Conservation (phyloP, 345 rosid genomes). For the Citrus reticulata region DNA sequence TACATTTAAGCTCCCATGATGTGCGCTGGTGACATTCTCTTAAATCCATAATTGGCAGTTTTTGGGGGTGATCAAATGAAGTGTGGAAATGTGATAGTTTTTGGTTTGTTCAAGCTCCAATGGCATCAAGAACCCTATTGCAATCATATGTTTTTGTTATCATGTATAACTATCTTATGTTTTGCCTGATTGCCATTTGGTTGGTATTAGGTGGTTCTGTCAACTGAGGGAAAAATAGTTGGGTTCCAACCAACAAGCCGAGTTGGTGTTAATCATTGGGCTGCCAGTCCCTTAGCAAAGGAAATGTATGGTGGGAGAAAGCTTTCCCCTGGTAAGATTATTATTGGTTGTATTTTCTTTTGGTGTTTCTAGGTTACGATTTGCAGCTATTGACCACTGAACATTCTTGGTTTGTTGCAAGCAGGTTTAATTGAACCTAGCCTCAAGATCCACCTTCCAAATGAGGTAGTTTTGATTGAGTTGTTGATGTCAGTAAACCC, state of each 20-base stretch:
- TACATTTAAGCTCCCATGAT: not conserved
- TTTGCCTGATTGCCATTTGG: constrained; percentile 13
- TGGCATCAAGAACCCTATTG: not conserved
- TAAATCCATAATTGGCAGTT: not conserved
- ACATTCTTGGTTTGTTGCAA: constrained; percentile 4
- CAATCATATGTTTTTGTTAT: not conserved
- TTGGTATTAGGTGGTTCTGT: constrained; percentile 53
- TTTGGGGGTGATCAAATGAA: not conserved
- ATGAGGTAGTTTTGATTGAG: constrained; percentile 56
- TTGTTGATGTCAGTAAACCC: constrained; percentile 60
- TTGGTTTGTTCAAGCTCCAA: not conserved
- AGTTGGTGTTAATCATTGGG: constrained; percentile 72
- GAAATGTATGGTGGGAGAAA: constrained; percentile 60
- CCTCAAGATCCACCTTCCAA: constrained; percentile 39
- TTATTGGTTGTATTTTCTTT: not conserved
- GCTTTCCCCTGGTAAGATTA: constrained; percentile 56
- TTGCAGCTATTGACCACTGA: constrained; percentile 1
- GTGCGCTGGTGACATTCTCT: not conserved
- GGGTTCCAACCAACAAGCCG: constrained; percentile 81
- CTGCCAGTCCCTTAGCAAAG: constrained; percentile 68
- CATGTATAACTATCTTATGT: not conserved
- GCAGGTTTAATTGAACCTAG: constrained; percentile 69
- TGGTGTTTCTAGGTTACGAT: not conserved
- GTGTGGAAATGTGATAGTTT: not conserved
- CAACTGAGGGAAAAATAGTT: constrained; percentile 58